phyloP scores from a whole-genome alignment of 2,329 filamentous ascomycete species.

The Curvularia lunata region DNA sequence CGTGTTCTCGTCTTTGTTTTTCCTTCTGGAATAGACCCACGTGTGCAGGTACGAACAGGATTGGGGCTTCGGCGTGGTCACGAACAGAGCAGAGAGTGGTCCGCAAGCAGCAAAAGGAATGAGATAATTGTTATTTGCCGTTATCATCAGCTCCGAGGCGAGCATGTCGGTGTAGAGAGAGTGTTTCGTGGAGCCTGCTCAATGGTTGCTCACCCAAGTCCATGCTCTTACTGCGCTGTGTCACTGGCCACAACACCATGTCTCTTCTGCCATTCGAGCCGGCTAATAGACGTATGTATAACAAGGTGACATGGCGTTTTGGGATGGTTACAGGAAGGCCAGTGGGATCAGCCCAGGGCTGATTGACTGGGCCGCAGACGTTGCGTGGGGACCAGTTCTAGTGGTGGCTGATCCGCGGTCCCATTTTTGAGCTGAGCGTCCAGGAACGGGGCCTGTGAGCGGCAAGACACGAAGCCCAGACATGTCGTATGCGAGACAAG shows the following conservation, averaged over 20 bases:
- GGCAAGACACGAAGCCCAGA: neutral
- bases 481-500: neutral
- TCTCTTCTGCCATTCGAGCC: neutral
- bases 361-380: too few relatives aligned
- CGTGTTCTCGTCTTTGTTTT: neutral
- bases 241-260: neutral
- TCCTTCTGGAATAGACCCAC: neutral
- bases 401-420: neutral
- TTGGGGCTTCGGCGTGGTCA: neutral
- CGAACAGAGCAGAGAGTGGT: neutral
- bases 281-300: neutral
- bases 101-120: neutral
- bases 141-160: neutral
- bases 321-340: neutral
- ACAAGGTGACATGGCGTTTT: neutral
- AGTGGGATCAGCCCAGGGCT: neutral
- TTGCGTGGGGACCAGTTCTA: neutral
- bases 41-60: neutral
- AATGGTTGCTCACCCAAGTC: neutral
- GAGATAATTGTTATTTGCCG: neutral
- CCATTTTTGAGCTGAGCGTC: neutral
- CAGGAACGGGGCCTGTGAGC: neutral
- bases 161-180: neutral
- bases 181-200: neutral
- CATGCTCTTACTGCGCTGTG: neutral